A percentile compares a stretch with the other conserved stretches of the same genome.
These are phyloP conservation scores for Apiotrichum montevideense DNA, from an alignment of 1,284 basidiomycete species.

Conservation along the genomic window DNA sequence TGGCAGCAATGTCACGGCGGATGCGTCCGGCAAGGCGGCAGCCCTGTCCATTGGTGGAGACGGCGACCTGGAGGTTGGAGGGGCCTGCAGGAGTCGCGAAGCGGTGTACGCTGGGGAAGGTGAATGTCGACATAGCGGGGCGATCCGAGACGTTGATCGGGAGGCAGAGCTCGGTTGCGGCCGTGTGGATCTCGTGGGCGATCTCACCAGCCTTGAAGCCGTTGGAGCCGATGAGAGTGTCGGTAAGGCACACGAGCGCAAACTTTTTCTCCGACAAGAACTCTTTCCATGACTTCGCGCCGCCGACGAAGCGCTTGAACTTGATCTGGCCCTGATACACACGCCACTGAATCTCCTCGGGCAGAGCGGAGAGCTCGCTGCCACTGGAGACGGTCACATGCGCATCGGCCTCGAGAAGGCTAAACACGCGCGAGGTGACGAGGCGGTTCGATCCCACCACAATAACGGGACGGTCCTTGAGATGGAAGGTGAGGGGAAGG, in stretches of 20 bases:
- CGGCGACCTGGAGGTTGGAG: conserved; percentile 71
- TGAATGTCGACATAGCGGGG: conserved; percentile 80
- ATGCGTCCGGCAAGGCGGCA: conserved; percentile 79
- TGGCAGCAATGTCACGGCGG: conserved; percentile 71
- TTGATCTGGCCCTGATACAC: conserved; percentile 55
- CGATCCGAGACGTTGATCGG: conserved; percentile 83
- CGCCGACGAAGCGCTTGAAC: conserved; percentile 43
- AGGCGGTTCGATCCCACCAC: conserved; percentile 70
- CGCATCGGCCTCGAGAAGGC: conserved; percentile 76
- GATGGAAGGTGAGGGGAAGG: conserved; percentile 69
- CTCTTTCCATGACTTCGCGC: conserved; percentile 5
- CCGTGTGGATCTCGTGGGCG: conserved; percentile 54
- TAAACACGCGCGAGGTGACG: conserved; percentile 72
- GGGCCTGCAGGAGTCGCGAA: conserved; percentile 53
- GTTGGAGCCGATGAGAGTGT: conserved; percentile 50
- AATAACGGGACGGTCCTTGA: conserved; percentile 53
- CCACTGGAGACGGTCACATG: conserved; percentile 61
- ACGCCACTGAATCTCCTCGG: conserved; percentile 68
- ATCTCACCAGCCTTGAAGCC: conserved; percentile 50
- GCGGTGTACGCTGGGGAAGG: conserved; percentile 80
- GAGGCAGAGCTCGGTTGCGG: conserved; percentile 59
- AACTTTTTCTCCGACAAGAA: conserved; percentile 30
- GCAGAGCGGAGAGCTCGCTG: conserved; percentile 43
- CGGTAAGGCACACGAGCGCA: conserved; percentile 67
- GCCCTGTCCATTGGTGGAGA: conserved; percentile 87